A percentile compares a stretch with the other conserved stretches of the same genome.
phyloP scores from a whole-genome alignment of 331 rosid genomes.

The Telfairia occidentalis region DNA sequence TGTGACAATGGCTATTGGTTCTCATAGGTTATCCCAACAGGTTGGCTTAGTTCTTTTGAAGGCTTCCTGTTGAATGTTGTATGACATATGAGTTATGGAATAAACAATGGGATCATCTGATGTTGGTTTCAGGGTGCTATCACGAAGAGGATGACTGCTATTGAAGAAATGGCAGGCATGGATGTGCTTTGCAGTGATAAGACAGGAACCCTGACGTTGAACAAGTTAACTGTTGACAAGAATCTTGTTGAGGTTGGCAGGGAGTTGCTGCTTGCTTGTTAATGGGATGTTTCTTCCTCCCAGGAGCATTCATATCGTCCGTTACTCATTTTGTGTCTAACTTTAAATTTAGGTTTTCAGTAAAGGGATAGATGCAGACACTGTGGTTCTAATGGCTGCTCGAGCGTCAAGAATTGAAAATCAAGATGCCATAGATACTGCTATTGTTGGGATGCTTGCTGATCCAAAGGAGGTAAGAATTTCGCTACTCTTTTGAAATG shows the following conservation, averaged over 20 bases:
- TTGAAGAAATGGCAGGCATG: constrained; percentile 99
- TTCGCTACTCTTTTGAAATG: not conserved
- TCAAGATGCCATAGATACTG: constrained; percentile 95
- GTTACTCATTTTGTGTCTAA: constrained; percentile 13
- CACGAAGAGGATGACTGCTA: constrained; percentile 98
- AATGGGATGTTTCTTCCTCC: not conserved
- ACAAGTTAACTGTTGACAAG: constrained; percentile 88
- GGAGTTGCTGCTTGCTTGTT: constrained; percentile 15
- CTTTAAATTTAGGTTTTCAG: constrained; percentile 52
- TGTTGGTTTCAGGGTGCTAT: constrained; percentile 72
- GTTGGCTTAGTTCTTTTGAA: constrained; percentile 29
- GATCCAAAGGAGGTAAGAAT: constrained; percentile 84
- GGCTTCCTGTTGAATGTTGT: constrained; percentile 10
- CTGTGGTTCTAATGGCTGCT: constrained; percentile 96
- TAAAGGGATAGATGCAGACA: constrained; percentile 84
- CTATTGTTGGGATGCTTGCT: constrained; percentile 92
- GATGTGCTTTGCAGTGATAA: constrained; percentile 99
- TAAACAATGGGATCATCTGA: constrained; percentile 6
- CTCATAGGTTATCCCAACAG: constrained; percentile 96
- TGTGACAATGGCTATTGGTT: constrained; percentile 98
- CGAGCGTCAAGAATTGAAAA: constrained; percentile 89
- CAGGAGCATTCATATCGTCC: not conserved
- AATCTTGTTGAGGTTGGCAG: constrained; percentile 72
- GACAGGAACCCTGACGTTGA: constrained; percentile 89
- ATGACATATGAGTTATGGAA: not conserved